A percentile compares a stretch with the other conserved stretches of the same genome.
phyloP scores from a whole-genome alignment of 345 rosid genomes.

The Moricandia arvensis region DNA sequence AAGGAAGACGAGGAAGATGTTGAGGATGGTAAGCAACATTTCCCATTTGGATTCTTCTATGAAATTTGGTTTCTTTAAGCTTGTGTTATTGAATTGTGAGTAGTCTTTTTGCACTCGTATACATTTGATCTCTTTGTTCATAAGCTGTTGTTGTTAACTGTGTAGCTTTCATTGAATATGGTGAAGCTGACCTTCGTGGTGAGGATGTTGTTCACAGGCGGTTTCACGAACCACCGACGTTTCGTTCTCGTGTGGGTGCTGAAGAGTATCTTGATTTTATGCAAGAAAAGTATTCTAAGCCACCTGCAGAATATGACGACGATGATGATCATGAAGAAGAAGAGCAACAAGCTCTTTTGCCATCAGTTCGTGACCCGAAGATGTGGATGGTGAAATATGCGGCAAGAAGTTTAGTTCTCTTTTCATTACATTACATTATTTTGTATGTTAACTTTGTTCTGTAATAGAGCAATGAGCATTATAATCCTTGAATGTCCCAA shows the following conservation, averaged over 20 bases:
- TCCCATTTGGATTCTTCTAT: no score
- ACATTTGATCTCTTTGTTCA: background rate
- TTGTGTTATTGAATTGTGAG: background rate
- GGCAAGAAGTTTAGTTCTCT: slow-evolving; percentile 6
- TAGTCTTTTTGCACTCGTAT: background rate
- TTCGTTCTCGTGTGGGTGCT: slow-evolving; percentile 57
- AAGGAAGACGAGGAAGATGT: no score
- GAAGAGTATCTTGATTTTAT: slow-evolving; percentile 62
- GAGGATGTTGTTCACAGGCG: slow-evolving; percentile 57
- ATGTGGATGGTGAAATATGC: slow-evolving; percentile 45
- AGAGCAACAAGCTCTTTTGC: slow-evolving; percentile 87
- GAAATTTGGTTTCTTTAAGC: background rate
- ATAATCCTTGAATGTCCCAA: background rate
- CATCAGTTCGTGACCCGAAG: slow-evolving; percentile 83
- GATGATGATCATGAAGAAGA: slow-evolving; percentile 31
- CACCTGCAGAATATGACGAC: slow-evolving; percentile 46
- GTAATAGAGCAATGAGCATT: background rate
- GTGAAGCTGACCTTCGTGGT: slow-evolving; percentile 56
- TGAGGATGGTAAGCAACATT: no score
- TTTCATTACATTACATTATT: background rate
- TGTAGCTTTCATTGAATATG: slow-evolving; percentile 59
- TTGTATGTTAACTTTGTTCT: background rate
- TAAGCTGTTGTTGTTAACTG: background rate
- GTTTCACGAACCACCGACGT: slow-evolving; percentile 56
- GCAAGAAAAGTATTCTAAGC: slow-evolving; percentile 58